Conservation (phyloP, 2,329 filamentous ascomycete species). For the Trichoderma hamatum region DNA sequence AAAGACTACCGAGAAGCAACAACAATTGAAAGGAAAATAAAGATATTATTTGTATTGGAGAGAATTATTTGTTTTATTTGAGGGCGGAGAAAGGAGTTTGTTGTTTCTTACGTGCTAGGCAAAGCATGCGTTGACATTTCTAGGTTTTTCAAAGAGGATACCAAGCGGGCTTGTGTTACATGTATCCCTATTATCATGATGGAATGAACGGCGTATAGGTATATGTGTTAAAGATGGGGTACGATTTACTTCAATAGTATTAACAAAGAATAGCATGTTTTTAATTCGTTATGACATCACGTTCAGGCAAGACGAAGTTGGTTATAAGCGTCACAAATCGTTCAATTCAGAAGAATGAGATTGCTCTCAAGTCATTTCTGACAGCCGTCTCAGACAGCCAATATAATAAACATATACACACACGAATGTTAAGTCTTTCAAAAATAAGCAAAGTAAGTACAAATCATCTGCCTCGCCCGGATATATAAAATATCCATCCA, state of each 20-base stretch:
- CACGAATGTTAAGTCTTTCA: slow-evolving; percentile 16
- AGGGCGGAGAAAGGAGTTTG: not conserved
- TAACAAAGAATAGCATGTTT: not conserved
- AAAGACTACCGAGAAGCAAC: not conserved
- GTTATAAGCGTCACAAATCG: slow-evolving; percentile 15
- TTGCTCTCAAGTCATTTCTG: slow-evolving; percentile 3
- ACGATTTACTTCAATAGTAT: not conserved
- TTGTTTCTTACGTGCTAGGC: not conserved
- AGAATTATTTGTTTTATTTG: not conserved
- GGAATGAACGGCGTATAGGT: not conserved
- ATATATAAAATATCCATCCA: not conserved
- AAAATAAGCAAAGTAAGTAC: slow-evolving; percentile 3
- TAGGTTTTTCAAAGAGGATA: not conserved
- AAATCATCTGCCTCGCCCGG: slow-evolving; percentile 2
- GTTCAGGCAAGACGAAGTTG: too few relatives aligned
- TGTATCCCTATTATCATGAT: not conserved
- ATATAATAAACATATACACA: slow-evolving; percentile 24
- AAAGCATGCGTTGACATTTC: not conserved
- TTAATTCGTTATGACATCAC: not conserved
- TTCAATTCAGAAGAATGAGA: slow-evolving; percentile 17
- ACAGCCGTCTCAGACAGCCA: slow-evolving; percentile 16
- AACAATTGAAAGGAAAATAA: not conserved
- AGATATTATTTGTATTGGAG: not conserved
- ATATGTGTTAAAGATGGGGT: not conserved
- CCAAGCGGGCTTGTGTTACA: not conserved